These are phyloP conservation scores for Phialophora chinensis DNA, from an alignment of 2,329 filamentous ascomycete species.

Conservation along the genomic window DNA sequence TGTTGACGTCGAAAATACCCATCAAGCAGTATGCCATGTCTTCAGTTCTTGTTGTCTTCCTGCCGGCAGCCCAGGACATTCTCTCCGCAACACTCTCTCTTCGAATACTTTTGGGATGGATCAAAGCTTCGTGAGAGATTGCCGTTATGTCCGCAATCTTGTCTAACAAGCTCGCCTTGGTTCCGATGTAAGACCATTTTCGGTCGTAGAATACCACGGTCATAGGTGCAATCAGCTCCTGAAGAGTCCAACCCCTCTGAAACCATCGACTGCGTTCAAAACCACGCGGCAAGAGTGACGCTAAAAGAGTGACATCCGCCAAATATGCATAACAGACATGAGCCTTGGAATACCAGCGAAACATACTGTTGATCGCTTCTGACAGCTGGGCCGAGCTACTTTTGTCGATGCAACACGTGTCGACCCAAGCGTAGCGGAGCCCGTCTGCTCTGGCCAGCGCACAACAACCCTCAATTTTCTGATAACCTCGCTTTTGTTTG, in stretches of 20 bases:
- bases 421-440: conserved; percentile 37
- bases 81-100: not conserved
- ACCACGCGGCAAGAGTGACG: not conserved
- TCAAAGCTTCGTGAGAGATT: not conserved
- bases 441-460: conserved; percentile 2
- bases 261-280: not conserved
- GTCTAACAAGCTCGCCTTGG: not conserved
- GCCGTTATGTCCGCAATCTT: not conserved
- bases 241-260: not conserved
- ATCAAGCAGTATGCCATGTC: conserved; percentile 55
- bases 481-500: not conserved
- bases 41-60: conserved; percentile 45
- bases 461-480: conserved; percentile 9
- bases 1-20: conserved; percentile 53
- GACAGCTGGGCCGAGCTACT: conserved; percentile 36
- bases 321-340: conserved; percentile 29
- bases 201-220: not conserved
- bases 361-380: conserved; percentile 29
- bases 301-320: conserved; percentile 16
- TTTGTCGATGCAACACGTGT: conserved; percentile 41
- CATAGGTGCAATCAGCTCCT: not conserved
- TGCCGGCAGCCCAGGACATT: conserved; percentile 49
- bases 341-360: conserved; percentile 35
- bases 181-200: not conserved
- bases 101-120: not conserved